These are phyloP conservation scores for Cladosporium sp. DNA, from an alignment of 2,329 filamentous ascomycete genomes.

Conservation along the genomic window DNA sequence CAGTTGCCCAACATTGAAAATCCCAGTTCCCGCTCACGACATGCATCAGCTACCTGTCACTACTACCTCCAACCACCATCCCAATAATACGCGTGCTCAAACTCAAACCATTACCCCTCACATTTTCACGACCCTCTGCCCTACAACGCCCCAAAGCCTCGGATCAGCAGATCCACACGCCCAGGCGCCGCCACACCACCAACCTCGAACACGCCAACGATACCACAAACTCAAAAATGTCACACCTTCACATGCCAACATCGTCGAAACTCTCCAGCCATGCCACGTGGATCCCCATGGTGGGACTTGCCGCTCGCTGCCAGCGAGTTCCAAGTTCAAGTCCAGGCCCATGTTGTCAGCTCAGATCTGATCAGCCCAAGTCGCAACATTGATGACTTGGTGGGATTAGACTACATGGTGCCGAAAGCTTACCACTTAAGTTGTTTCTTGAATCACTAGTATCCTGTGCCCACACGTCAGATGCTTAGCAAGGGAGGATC, in stretches of 20 bases:
- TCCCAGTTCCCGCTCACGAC: too few relatives aligned
- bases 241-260: background rate
- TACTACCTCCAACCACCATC: background rate
- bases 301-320: background rate
- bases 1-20: background rate
- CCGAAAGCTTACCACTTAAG: background rate
- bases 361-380: too few relatives aligned
- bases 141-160: background rate
- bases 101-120: background rate
- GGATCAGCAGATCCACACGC: background rate
- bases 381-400: too few relatives aligned
- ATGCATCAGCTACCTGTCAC: background rate
- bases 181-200: background rate
- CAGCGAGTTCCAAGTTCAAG: too few relatives aligned
- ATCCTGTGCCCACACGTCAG: too few relatives aligned
- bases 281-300: background rate
- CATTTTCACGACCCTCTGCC: background rate
- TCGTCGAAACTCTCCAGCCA: background rate
- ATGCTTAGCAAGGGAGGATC: too few relatives aligned
- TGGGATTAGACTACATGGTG: background rate
- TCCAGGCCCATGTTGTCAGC: background rate
- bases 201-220: background rate
- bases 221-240: background rate
- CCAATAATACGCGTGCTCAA: background rate
- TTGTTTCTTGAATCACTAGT: background rate